Evolutionary conservation across 441 rosid genomes (phyloP).

Genomic region (Pelargonium cotyledonis): DNA sequence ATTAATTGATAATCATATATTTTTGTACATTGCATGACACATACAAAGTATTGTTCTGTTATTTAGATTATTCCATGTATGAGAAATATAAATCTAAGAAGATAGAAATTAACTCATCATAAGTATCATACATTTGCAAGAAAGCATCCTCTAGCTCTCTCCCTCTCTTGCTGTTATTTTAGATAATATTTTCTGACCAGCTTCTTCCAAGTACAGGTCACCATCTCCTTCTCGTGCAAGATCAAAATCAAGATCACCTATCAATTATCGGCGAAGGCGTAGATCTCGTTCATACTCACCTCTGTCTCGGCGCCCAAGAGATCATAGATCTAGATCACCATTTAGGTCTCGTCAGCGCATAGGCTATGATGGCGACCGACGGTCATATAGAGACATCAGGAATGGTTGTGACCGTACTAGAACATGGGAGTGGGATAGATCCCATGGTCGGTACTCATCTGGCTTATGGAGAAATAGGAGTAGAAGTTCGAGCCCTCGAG

Average conservation of each 20-base stretch:
- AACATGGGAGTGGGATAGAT: slow-evolving; percentile 46
- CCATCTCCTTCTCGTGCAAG: slow-evolving; percentile 64
- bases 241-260: slow-evolving; percentile 73
- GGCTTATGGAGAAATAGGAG: slow-evolving; percentile 63
- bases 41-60: no score
- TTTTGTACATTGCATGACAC: no score
- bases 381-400: slow-evolving; percentile 52
- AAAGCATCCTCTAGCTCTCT: neutral
- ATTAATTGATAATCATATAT: no score
- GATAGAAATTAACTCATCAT: neutral
- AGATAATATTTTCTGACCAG: slow-evolving; percentile 10
- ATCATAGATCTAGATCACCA: slow-evolving; percentile 70
- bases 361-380: slow-evolving; percentile 53
- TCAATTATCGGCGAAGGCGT: slow-evolving; percentile 46
- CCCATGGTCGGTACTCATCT: slow-evolving; percentile 46
- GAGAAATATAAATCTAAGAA: no score
- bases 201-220: slow-evolving; percentile 47
- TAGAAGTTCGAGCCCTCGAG: slow-evolving; percentile 61
- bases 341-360: slow-evolving; percentile 44
- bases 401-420: slow-evolving; percentile 45
- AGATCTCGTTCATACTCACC: slow-evolving; percentile 76
- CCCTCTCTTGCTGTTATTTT: neutral
- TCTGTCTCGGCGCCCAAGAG: slow-evolving; percentile 48
- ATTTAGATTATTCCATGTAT: no score
- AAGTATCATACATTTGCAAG: neutral